Evolutionary conservation across 1,139 yeast species (phyloP).

Genomic region (Blastobotrys proliferans): DNA sequence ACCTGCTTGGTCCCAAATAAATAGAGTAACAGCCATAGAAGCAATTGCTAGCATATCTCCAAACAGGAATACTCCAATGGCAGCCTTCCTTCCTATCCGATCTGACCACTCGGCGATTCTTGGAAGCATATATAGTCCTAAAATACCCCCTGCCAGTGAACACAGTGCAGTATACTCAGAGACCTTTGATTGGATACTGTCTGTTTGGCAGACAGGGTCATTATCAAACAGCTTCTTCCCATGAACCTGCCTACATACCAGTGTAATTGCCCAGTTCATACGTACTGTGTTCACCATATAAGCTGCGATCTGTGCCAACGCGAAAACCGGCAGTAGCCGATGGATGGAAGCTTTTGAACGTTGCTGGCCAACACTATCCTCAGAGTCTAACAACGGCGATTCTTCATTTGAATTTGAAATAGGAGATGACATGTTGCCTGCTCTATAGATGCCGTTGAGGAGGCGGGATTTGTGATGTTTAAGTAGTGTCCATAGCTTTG

Average conservation of each 20-base stretch:
- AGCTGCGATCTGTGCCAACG: constrained; percentile 17
- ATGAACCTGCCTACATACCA: constrained; percentile 19
- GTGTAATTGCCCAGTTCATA: constrained; percentile 23
- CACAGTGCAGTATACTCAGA: constrained; percentile 21
- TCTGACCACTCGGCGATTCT: constrained; percentile 20
- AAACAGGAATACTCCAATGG: constrained; percentile 16
- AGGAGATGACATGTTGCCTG: no score
- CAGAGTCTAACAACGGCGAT: no score
- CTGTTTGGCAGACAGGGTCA: constrained; percentile 20
- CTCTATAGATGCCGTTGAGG: no score
- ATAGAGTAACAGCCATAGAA: constrained; percentile 14
- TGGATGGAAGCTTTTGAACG: no score
- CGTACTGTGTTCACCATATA: constrained; percentile 21
- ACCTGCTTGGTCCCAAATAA: constrained; percentile 1
- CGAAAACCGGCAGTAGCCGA: constrained; percentile 19
- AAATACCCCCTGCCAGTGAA: constrained; percentile 19
- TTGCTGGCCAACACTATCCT: no score
- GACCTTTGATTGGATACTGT: constrained; percentile 19
- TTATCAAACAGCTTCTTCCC: constrained; percentile 15
- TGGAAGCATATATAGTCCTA: constrained; percentile 22
- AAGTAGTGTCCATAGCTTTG: no score
- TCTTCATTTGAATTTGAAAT: no score
- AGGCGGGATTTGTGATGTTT: no score
- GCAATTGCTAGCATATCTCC: constrained; percentile 17
- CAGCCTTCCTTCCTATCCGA: constrained; percentile 19